Conservation (phyloP, 495 filamentous ascomycete genomes). For the Hamigera avellanea region DNA sequence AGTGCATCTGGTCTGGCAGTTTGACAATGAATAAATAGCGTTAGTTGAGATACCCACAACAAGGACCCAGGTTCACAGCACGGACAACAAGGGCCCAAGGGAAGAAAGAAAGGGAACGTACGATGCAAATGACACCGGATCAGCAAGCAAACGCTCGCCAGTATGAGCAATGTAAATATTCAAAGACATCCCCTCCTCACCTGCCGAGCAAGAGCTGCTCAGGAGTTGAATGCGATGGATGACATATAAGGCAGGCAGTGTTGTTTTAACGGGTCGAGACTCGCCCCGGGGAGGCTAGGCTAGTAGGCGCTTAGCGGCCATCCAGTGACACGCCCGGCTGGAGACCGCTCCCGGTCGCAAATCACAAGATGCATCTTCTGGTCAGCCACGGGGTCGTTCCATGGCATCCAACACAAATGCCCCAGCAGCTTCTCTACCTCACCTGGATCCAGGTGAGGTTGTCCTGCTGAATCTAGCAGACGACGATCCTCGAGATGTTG, state of each 20-base stretch:
- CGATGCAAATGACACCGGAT: slow-evolving; percentile 58
- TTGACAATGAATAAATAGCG: slow-evolving; percentile 3
- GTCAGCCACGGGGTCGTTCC: slow-evolving; percentile 19
- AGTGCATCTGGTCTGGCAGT: slow-evolving; percentile 56
- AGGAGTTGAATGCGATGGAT: slow-evolving; percentile 9
- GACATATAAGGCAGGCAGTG: slow-evolving; percentile 17
- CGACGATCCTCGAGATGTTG: slow-evolving; percentile 32
- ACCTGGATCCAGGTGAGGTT: slow-evolving; percentile 25
- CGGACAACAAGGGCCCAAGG: too few relatives aligned
- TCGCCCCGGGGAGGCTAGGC: not conserved
- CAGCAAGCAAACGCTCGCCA: slow-evolving; percentile 67
- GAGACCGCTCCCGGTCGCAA: too few relatives aligned
- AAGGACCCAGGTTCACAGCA: too few relatives aligned
- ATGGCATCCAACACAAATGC: slow-evolving; percentile 28
- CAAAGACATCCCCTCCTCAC: slow-evolving; percentile 53
- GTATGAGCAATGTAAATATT: slow-evolving; percentile 82
- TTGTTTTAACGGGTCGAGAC: slow-evolving; percentile 2
- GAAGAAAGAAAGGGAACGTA: slow-evolving; percentile 37
- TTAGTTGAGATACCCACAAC: slow-evolving; percentile 3
- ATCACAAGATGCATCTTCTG: slow-evolving; percentile 26
- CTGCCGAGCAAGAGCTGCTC: slow-evolving; percentile 21
- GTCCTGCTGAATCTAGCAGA: slow-evolving; percentile 28
- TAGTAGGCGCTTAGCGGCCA: too few relatives aligned
- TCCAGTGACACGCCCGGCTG: not conserved
- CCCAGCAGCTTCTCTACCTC: slow-evolving; percentile 19